Percentiles rank a stretch among this genome's conserved stretches.
Conservation (phyloP, 139 green algal species). For the Picochlorum sp. region DNA sequence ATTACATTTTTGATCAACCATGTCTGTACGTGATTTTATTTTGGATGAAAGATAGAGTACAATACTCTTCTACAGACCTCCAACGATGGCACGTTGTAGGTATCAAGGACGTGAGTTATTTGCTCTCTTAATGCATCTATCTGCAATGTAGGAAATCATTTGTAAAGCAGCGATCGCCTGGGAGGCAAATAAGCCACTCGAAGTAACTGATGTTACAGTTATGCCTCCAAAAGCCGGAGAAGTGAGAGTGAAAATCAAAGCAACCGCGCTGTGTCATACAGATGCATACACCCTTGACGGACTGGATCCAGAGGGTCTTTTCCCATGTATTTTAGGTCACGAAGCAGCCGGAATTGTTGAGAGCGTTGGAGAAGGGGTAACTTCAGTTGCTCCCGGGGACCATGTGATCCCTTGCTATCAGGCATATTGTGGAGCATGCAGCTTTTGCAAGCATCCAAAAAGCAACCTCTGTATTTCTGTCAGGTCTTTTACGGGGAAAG, state of each 20-base stretch:
- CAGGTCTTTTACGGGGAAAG: constrained; percentile 74
- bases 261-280: constrained; percentile 93
- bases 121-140: background rate
- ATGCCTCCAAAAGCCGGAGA: constrained; percentile 78
- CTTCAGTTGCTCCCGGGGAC: constrained; percentile 30
- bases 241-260: constrained; percentile 81
- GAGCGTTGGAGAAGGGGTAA: constrained; percentile 74
- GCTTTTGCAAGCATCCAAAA: constrained; percentile 85
- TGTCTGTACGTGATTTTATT: too few species aligned
- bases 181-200: constrained; percentile 73
- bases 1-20: too few species aligned
- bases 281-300: constrained; percentile 89
- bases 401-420: constrained; percentile 37
- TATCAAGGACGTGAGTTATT: too few species aligned
- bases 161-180: constrained; percentile 78
- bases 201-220: constrained; percentile 74
- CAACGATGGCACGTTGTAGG: too few species aligned
- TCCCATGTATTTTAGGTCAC: constrained; percentile 95
- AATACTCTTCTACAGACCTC: too few species aligned
- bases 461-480: constrained; percentile 42
- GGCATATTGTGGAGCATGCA: constrained; percentile 86
- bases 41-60: too few species aligned
- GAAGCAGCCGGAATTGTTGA: constrained; percentile 95
- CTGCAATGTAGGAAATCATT: background rate
- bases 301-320: constrained; percentile 70